Percentiles rank a stretch among this genome's conserved stretches.
These are phyloP conservation scores for Tricharina praecox DNA, from an alignment of 495 filamentous ascomycete species.

Conservation along the genomic window DNA sequence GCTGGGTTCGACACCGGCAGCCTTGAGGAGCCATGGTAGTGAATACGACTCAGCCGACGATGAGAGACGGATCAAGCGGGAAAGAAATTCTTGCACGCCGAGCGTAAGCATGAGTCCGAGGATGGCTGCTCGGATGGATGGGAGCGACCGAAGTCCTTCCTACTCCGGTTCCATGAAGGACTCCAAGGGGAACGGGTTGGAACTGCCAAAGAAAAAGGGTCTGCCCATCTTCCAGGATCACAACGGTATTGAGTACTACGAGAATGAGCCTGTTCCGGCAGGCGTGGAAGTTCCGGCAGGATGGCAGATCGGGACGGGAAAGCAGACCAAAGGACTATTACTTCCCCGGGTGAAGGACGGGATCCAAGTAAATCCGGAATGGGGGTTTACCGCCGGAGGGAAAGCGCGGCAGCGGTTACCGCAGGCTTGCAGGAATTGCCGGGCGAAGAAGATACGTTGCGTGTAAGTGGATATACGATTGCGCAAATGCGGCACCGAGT, in stretches of 20 bases:
- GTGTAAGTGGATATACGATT: conserved; percentile 17
- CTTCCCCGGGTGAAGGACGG: conserved; percentile 20
- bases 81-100: conserved; percentile 15
- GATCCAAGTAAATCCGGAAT: conserved; percentile 25
- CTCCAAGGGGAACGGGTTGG: neutral
- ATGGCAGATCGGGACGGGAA: conserved; percentile 23
- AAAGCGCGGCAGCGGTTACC: conserved; percentile 25
- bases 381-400: conserved; percentile 26
- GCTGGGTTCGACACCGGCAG: conserved; percentile 5
- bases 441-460: conserved; percentile 27
- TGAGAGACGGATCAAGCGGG: conserved; percentile 15
- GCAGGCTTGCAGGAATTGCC: conserved; percentile 23
- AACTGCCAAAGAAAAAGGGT: conserved; percentile 19
- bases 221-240: conserved; percentile 17
- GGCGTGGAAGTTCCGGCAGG: conserved; percentile 16
- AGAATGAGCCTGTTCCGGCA: conserved; percentile 20
- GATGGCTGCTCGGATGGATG: neutral
- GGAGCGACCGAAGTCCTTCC: neutral
- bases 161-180: neutral
- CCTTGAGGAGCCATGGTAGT: conserved; percentile 6
- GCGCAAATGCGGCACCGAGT: neutral
- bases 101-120: conserved; percentile 17
- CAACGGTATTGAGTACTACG: conserved; percentile 20
- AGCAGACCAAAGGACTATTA: conserved; percentile 23
- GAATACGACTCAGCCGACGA: conserved; percentile 7